Base-by-base conservation (phyloP, 2,329 filamentous ascomycete genomes). In the Penicillium fuscoglaucum region DNA sequence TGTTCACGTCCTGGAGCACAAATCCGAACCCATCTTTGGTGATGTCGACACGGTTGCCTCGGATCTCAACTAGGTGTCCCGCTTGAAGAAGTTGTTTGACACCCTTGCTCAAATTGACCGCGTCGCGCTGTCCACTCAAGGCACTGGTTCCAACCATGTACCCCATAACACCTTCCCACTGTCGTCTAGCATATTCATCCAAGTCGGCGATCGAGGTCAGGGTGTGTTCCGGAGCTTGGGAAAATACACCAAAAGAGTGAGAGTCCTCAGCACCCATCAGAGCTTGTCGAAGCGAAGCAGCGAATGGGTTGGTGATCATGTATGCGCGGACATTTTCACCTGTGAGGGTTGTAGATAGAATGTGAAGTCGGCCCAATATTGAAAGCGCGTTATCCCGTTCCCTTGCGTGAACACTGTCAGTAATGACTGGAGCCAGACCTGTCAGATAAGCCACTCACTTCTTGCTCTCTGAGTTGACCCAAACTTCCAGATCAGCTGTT, bases 111-210 rank as follows among this genome's bases (percentile, higher is more conserved):
- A 90, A 86, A 0, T 77, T 74, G 49, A 75, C 73, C n/a, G 24
- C 21, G 41, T 79, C 76, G 21, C 77, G 76, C 33, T 80, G 82
- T 43, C 80, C 76, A 17, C 79, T 76, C 49, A 81, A 74, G 45
- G 78, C 78, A 65, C 73, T 74, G 63, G 68, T 82, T 70, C 84
- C 82, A 21, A 99, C 95, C 73, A 99, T 93, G 71, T 92, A 99
- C 74, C 97, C 95, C 48, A 99, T 77, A 29, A 99, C 96, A 28
- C 91, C 90, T 75, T 99, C 96, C 93, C 95, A 99, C 71, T 96
- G 93, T 67, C 84, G 85, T 55, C 90, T 86, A 6, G 95, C 92
- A 76, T 93, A 96, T 29, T 87, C 83, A 70, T 99, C 95, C 57
- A 99, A 83, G 66, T 90, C 91, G 1, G 83, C 70, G 12, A 92